Conservation (phyloP, 257 asterid genomes). For the Solanum sitiens region DNA sequence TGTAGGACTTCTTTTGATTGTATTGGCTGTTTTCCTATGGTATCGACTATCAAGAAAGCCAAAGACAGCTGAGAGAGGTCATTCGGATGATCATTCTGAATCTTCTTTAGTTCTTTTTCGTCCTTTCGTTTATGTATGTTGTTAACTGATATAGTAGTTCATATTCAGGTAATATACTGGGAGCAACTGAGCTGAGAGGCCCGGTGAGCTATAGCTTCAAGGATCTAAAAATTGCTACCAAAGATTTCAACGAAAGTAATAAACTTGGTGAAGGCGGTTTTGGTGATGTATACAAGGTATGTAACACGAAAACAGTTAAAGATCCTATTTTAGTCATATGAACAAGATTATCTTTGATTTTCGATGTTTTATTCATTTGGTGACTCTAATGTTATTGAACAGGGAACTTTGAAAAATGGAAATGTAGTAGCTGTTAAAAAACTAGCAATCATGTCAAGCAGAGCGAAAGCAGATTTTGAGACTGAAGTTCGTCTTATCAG, state of each 20-base stretch:
- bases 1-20: conserved; percentile 36
- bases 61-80: conserved; percentile 33
- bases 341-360: neutral
- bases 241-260: conserved; percentile 48
- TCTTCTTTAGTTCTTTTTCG: neutral
- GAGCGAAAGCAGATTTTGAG: conserved; percentile 65
- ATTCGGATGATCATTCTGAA: neutral
- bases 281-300: conserved; percentile 74
- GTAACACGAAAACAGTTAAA: neutral
- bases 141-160: neutral
- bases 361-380: neutral
- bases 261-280: conserved; percentile 83
- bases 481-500: conserved; percentile 74
- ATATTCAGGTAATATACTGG: conserved; percentile 42
- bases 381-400: neutral
- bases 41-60: conserved; percentile 36
- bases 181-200: conserved; percentile 72
- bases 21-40: conserved; percentile 36
- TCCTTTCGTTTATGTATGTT: neutral
- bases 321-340: neutral
- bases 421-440: conserved; percentile 64
- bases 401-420: conserved; percentile 76
- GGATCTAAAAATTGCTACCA: conserved; percentile 57
- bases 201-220: conserved; percentile 49
- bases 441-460: conserved; percentile 31